Evolutionary conservation across 148 eudicot genomes (phyloP).

Genomic region (Vaccinium vitisidaea): DNA sequence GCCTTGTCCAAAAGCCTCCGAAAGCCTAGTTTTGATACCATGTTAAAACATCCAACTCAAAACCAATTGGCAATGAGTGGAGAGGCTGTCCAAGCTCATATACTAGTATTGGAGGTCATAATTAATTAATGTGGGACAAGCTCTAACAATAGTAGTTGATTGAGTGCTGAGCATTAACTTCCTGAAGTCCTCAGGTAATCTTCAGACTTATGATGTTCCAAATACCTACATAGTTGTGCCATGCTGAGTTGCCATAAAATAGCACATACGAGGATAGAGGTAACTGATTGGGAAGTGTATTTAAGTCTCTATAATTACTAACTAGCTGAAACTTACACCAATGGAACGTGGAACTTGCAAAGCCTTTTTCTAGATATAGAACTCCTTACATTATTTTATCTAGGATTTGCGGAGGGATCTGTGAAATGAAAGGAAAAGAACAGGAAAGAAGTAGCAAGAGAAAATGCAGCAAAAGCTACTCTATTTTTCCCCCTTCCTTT

Average conservation of each 20-base stretch:
- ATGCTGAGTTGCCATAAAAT: neutral
- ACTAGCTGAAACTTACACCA: no score
- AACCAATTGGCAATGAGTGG: no score
- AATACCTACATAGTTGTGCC: neutral
- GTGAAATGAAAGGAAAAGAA: neutral
- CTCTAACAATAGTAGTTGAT: no score
- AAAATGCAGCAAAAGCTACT: neutral
- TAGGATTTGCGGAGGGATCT: neutral
- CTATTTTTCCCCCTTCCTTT: neutral
- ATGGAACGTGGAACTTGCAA: neutral
- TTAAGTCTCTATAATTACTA: no score
- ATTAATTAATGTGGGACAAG: no score
- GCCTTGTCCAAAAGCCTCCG: no score
- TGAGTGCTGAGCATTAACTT: neutral
- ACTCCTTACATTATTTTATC: neutral
- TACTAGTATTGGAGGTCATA: no score
- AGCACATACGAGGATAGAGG: no score
- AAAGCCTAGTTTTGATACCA: no score
- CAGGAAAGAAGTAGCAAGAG: neutral
- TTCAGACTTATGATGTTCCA: neutral
- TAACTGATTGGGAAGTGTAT: no score
- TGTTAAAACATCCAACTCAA: no score
- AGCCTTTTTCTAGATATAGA: neutral
- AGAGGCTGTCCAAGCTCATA: no score
- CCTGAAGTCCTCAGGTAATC: neutral